Conservation (phyloP, 371 early-diverging fungal species). For the Mucor mucedo region DNA sequence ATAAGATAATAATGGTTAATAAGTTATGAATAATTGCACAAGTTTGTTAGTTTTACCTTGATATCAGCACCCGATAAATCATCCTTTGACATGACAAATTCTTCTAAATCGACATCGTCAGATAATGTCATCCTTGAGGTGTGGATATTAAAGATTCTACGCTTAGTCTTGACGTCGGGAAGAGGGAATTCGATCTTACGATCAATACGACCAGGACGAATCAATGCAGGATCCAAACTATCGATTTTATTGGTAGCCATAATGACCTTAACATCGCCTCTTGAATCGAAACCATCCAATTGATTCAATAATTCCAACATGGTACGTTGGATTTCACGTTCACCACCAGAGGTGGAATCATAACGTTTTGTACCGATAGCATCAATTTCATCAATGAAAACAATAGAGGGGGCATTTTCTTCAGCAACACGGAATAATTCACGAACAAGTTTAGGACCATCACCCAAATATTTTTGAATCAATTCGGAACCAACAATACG, state of each 20-base stretch:
- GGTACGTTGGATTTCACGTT: conserved; percentile 99
- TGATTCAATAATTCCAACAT: conserved; percentile 99
- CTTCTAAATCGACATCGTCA: conserved; percentile 97
- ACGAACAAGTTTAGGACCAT: conserved; percentile 99
- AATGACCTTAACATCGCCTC: conserved; percentile 99
- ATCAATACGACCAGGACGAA: conserved; percentile 99
- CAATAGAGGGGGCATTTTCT: conserved; percentile 99
- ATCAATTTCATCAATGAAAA: conserved; percentile 99
- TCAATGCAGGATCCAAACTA: conserved; percentile 98
- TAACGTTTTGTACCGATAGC: conserved; percentile 99
- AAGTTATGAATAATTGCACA: neutral
- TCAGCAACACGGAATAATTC: conserved; percentile 99
- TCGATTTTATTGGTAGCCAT: conserved; percentile 99
- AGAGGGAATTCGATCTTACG: conserved; percentile 99
- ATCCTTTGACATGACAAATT: conserved; percentile 98
- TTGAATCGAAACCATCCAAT: conserved; percentile 99
- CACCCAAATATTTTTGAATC: conserved; percentile 99
- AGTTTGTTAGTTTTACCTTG: conserved; percentile 65
- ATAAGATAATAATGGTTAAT: conserved; percentile 1
- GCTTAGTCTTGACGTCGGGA: conserved; percentile 99
- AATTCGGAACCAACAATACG: conserved; percentile 99
- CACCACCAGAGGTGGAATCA: conserved; percentile 97
- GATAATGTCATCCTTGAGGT: conserved; percentile 98
- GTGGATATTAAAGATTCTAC: conserved; percentile 99
- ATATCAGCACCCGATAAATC: conserved; percentile 99